phyloP scores from a whole-genome alignment of 345 rosid species.

The Linum tenue region DNA sequence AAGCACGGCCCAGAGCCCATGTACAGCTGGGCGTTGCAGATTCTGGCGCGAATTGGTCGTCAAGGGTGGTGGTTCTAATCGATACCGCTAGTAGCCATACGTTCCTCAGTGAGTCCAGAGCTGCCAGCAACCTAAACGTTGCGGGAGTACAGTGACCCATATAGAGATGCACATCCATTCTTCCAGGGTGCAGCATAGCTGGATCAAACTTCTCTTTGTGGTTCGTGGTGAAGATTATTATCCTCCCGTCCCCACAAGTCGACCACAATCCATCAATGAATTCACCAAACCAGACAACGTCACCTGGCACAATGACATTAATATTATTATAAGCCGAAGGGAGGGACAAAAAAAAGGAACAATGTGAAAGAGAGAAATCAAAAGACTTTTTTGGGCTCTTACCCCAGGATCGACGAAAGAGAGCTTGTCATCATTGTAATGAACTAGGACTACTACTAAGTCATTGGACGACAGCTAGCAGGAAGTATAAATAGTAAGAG shows the following conservation, averaged over 20 bases:
- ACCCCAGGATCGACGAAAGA: neutral
- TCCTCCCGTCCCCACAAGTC: neutral
- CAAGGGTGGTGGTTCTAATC: no score
- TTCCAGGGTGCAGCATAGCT: neutral
- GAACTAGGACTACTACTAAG: no score
- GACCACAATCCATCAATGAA: slow-evolving; percentile 1
- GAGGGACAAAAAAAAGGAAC: no score
- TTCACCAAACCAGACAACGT: neutral
- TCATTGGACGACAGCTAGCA: no score
- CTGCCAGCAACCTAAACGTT: neutral
- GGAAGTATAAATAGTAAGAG: no score
- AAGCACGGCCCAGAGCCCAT: no score
- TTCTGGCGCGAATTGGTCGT: no score
- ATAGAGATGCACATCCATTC: neutral
- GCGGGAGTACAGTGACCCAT: neutral
- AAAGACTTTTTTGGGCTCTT: neutral
- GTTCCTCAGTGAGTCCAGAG: no score
- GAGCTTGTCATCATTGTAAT: neutral
- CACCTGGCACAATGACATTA: neutral
- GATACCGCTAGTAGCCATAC: no score
- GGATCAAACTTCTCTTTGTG: neutral
- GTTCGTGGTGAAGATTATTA: neutral
- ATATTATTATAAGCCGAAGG: neutral
- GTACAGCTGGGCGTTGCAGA: no score
- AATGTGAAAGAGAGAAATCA: neutral